Conservation (phyloP, 2,329 filamentous ascomycete genomes). For the Emydomyces testavorans region DNA sequence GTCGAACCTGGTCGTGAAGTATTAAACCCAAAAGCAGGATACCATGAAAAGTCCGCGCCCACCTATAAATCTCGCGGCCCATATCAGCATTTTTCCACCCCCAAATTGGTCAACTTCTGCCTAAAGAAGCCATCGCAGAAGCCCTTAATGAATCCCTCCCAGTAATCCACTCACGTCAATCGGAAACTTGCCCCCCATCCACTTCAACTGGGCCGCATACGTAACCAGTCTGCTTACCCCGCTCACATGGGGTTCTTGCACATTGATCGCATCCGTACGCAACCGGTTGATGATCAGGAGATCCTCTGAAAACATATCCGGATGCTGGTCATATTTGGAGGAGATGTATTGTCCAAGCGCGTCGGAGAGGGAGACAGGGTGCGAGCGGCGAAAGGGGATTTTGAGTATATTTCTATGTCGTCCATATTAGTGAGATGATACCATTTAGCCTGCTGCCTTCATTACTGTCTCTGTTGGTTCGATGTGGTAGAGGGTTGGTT, state of each 20-base stretch:
- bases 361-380: slow-evolving; percentile 62
- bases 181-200: slow-evolving; percentile 90
- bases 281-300: slow-evolving; percentile 74
- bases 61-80: slow-evolving; percentile 46
- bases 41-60: slow-evolving; percentile 93
- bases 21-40: slow-evolving; percentile 84
- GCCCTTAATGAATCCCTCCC: not conserved
- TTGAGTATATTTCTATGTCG: slow-evolving; percentile 46
- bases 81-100: not conserved
- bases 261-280: slow-evolving; percentile 74
- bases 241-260: slow-evolving; percentile 75
- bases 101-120: no score
- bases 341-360: slow-evolving; percentile 94
- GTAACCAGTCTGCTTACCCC: slow-evolving; percentile 78
- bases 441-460: not conserved
- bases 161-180: slow-evolving; percentile 56
- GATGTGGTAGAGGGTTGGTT: not conserved
- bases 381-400: slow-evolving; percentile 79
- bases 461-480: not conserved
- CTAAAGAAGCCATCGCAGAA: no score
- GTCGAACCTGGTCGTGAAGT: slow-evolving; percentile 52
- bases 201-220: slow-evolving; percentile 86
- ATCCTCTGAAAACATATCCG: slow-evolving; percentile 89
- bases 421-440: not conserved
- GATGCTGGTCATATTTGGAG: slow-evolving; percentile 95